Conservation (phyloP, 1,284 basidiomycete species). For the Rhodotorula mucilaginosa region DNA sequence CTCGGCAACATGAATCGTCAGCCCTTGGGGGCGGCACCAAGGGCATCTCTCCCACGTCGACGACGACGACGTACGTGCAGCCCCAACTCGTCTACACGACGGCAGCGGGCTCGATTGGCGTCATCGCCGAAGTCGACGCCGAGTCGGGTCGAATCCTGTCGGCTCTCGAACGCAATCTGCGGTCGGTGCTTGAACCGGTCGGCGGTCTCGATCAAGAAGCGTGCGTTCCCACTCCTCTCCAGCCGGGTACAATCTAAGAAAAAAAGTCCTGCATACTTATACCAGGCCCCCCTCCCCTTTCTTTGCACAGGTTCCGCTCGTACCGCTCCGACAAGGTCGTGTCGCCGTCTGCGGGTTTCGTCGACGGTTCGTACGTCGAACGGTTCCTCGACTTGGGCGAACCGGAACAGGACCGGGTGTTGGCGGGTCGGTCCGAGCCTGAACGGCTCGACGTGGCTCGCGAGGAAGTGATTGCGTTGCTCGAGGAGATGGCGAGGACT, state of each 20-base stretch:
- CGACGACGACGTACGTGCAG: background rate
- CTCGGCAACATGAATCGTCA: constrained; percentile 9
- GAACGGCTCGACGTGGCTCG: constrained; percentile 21
- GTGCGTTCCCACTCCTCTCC: constrained; percentile 52
- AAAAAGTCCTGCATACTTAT: background rate
- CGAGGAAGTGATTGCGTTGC: constrained; percentile 30
- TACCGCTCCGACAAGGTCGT: constrained; percentile 54
- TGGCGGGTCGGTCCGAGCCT: constrained; percentile 38
- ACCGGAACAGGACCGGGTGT: constrained; percentile 29
- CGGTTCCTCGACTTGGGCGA: constrained; percentile 31
- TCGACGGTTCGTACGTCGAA: constrained; percentile 76
- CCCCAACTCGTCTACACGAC: constrained; percentile 68
- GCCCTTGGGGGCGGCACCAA: background rate
- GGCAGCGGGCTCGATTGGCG: constrained; percentile 72
- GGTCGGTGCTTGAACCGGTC: constrained; percentile 55
- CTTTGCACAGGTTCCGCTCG: constrained; percentile 60
- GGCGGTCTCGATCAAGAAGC: constrained; percentile 64
- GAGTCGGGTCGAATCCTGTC: constrained; percentile 64
- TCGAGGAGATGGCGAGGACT: constrained; percentile 41
- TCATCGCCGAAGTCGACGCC: constrained; percentile 65
- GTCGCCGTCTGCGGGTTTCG: constrained; percentile 63
- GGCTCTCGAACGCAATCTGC: constrained; percentile 74
- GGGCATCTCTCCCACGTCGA: constrained; percentile 5
- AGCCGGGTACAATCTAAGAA: too few relatives aligned
- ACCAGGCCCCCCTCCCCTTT: background rate